Evolutionary conservation across 371 early-diverging fungal genomes (phyloP), one percentile per base, ranked within the genome.

Genomic region (Mortierella sp.): DNA sequence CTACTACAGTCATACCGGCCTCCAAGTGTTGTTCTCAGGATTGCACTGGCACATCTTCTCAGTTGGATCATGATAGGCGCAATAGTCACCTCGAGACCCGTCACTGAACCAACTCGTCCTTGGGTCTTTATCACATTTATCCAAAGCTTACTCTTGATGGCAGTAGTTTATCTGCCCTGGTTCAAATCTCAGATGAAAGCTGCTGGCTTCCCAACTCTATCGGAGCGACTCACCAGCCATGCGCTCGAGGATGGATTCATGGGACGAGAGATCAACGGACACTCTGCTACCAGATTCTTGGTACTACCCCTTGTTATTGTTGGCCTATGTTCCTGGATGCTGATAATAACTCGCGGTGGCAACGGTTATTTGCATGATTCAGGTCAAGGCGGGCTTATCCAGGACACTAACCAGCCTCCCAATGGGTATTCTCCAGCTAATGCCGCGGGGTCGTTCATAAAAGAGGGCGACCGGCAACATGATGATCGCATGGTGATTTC

Each of bases 251-350:
- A 72, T 30, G 83, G 77, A n/a, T 81, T 81, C 58, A 85, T 85
- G 62, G 80, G 87, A 10, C 83, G 80, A 10, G 83, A 86, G 47
- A 85, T 87, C 58, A 65, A 76, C 11, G 86, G 87, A 55, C 88
- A 83, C 20, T 87, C 88, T 9, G 86, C 87, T 0, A 81, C 86
- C 45, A 78, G 84, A 22, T 83, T 87, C 28, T 64, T 91, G 20
- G 70, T 90, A 0, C 35, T 90, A 16, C 90, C 90, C 1, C 62
- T 91, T n/a, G 64, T 86, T 12, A 70, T 84, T 16, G 87, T 88
- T 18, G 83, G 70, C 28, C 62, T 81, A 28, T 81, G 83, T 32
- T 81, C 83, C 11, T 81, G 83, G 83, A 81, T 81, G 83, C 57
- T 81, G 63, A 81, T 81, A 55, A 81, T 81, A 43, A 81, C 83